Base-by-base conservation (phyloP, 2,329 filamentous ascomycete genomes). In the Xylaria sp. region DNA sequence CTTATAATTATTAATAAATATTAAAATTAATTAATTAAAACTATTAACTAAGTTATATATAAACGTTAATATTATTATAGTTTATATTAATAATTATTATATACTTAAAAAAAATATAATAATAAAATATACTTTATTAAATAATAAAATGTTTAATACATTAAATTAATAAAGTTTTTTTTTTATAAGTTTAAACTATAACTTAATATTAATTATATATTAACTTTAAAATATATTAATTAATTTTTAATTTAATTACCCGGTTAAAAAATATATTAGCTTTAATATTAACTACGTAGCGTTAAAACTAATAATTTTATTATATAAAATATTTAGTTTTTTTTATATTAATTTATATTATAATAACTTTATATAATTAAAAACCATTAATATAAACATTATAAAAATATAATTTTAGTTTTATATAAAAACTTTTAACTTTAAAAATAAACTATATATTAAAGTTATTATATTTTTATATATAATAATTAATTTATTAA, bases 161-260 rank as follows among this genome's bases (percentile, higher is more conserved):
- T 8, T 12, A 62, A 62, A 12, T 28, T 41, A 52, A 12, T 20
- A 62, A 44, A 2, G 8, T 25, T 34, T 39, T 48, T 15, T 56
- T 37, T 37, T 48, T 37, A 28, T 61, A 66, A 48, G 13, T 8
- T 37, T 23, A 46, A 46, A 41, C 4, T 25, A 18, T 2, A 15
- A 18, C n/a, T 58, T 51, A 18, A 59, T 55, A 63, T 55, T 63
- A 15, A 13, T 41, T 63, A 15, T 56, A 56, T 20, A 25, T 39
- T 34, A 20, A 56, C 46, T 63, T 63, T 55, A 63, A 56, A 2
- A 15, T 13, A 52, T 52, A 44, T 6, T 44, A 59, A 13, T 15
- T 34, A 15, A 59, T 3, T 46, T 59, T 52, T 46, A 46, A 2
- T n/a, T 55, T 55, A 18, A 55, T 12, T 37, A 5, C 9, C 10